Evolutionary conservation across 2,329 filamentous ascomycete genomes (phyloP), one percentile per base, ranked within the genome.

Genomic region (Apiospora hydei): DNA sequence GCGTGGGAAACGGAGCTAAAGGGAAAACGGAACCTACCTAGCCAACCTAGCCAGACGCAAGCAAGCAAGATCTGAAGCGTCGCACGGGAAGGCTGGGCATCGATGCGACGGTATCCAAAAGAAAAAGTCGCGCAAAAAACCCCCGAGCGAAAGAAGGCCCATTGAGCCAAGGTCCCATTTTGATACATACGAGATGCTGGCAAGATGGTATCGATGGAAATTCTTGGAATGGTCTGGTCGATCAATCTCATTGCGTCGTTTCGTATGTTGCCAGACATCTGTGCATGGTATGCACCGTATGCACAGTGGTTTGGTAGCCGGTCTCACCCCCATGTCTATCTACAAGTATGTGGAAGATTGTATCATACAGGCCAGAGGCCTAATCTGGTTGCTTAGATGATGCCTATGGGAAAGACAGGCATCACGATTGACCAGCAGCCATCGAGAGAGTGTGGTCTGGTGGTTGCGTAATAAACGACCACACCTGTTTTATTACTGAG

Each of bases 71-170:
- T 64, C 57, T 64, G 57, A 64, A 41, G 57, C 57, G 57, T 41
- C n/a, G 57, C 34, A 64, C 57, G 57, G 57, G 34, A 41, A 64
- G 57, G 57, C 57, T 64, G 57, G 57, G 57, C 57, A 64, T 64
- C 57, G 57, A 38, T 30, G 57, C 49, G 34, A 38, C 5, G 34
- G 34, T 38, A 38, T 30, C 53, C 53, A 61, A 64, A 64, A 64
- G 30, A 41, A 64, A 64, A 64, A 64, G 57, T 64, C 57, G 57
- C 57, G 57, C 57, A 64, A 64, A 64, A 30, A 34, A 18, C 5
- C 51, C 53, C 30, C 16, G 34, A 61, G 21, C 47, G 47, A 51
- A 24, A 51, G 47, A n/a, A 51, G 46, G 44, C 44, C 41, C 44
- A n/a, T 21, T 21, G 18, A 47, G 46, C 46, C 57, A 64, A 64